A percentile compares a stretch with the other conserved stretches of the same genome.
These are phyloP conservation scores for Mycena citricolor DNA, from an alignment of 1,284 basidiomycete genomes.

Conservation along the genomic window DNA sequence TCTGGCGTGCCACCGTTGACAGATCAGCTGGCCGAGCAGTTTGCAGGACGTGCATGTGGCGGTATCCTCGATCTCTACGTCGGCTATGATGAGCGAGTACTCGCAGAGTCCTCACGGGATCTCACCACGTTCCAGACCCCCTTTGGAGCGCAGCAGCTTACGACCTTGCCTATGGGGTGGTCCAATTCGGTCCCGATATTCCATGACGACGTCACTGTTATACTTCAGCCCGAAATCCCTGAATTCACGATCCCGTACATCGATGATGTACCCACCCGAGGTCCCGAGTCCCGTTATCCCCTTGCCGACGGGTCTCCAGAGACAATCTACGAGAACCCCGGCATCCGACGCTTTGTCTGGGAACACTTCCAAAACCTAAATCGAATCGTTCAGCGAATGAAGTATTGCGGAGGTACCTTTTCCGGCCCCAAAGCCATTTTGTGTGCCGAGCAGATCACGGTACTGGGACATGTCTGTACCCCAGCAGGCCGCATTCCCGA, in stretches of 20 bases:
- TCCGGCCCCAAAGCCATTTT: slow-evolving; percentile 28
- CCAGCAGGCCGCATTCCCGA: slow-evolving; percentile 28
- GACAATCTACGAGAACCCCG: slow-evolving; percentile 23
- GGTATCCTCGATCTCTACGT: slow-evolving; percentile 34
- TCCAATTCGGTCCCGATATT: slow-evolving; percentile 32
- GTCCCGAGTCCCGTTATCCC: slow-evolving; percentile 24
- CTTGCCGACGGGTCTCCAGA: slow-evolving; percentile 23
- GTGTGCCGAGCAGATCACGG: slow-evolving; percentile 13
- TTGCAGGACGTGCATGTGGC: slow-evolving; percentile 31
- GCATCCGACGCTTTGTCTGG: slow-evolving; percentile 26
- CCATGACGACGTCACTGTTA: slow-evolving; percentile 28
- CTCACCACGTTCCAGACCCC: slow-evolving; percentile 32
- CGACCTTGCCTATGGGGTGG: slow-evolving; percentile 31
- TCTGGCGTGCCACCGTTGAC: slow-evolving; percentile 33
- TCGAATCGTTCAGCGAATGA: slow-evolving; percentile 27
- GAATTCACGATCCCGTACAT: slow-evolving; percentile 25
- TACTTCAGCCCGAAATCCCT: slow-evolving; percentile 30
- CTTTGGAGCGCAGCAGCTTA: slow-evolving; percentile 21
- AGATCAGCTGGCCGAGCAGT: slow-evolving; percentile 33
- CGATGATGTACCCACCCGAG: slow-evolving; percentile 27
- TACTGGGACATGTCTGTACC: slow-evolving; percentile 30
- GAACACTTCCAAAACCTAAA: slow-evolving; percentile 28
- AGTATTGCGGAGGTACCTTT: slow-evolving; percentile 28
- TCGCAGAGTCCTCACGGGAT: slow-evolving; percentile 31
- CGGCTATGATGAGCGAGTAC: slow-evolving; percentile 29